Percentiles rank a stretch among this genome's conserved stretches.
These are phyloP conservation scores for Vigna unguiculata DNA, from an alignment of 306 rosid species.

Conservation along the genomic window DNA sequence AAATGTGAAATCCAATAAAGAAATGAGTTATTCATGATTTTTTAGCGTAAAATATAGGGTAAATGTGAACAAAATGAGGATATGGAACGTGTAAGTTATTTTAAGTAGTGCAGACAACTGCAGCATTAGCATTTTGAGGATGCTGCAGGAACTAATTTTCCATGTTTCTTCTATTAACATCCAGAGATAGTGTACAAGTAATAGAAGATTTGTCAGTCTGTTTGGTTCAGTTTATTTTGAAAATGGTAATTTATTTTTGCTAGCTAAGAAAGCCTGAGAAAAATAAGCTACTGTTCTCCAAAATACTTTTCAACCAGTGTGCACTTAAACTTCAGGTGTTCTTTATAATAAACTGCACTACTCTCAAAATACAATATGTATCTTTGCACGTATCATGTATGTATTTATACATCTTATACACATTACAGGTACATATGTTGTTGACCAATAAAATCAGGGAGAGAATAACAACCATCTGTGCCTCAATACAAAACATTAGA, in stretches of 20 bases:
- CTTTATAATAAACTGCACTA: background rate
- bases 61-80: constrained; percentile 18
- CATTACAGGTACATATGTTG: background rate
- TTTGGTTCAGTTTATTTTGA: background rate
- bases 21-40: background rate
- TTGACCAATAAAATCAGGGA: background rate
- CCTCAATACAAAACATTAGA: background rate
- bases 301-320: background rate
- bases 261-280: background rate
- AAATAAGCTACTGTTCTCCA: background rate
- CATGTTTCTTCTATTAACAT: background rate
- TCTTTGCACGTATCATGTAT: background rate
- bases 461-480: background rate
- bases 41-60: background rate
- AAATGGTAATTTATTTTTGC: background rate
- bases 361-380: background rate
- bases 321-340: background rate
- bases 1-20: background rate
- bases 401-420: background rate
- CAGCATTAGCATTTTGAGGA: constrained; percentile 2
- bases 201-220: background rate
- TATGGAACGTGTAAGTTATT: background rate
- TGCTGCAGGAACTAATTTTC: constrained; percentile 2
- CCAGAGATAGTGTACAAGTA: constrained; percentile 3
- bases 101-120: constrained; percentile 2